Evolutionary conservation across 306 rosid genomes (phyloP), one percentile per base, ranked within the genome.

Genomic region (Lathyrus sativus): DNA sequence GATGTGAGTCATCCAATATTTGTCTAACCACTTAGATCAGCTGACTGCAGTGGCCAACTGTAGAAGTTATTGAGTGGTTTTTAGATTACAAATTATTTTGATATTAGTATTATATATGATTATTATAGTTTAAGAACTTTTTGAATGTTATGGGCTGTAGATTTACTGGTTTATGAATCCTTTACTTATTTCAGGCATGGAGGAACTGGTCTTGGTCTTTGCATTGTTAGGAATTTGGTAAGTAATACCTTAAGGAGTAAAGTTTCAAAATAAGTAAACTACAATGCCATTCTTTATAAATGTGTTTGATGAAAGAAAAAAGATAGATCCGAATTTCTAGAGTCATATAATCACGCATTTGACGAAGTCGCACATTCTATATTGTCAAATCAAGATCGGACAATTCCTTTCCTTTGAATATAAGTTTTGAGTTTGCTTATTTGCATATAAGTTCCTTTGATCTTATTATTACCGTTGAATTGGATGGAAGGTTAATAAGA

Each of bases 201-300:
- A 68, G 99, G 99, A 79, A 95, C 97, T 33, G 99, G 99, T 51
- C 99, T 95, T 53, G 99, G 99, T 72, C 91, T 95, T 46, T 95
- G 97, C 86, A 95, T 95, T 4, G 99, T 95, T 11, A 82, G 96
- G 76, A 90, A 95, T 58, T 55, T 95, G 99, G 99, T 92, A 66
- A 83, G 96, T 85, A 76, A 42, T 17, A 50, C 14, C 62, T 64
- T 13, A 24, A 39, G 64, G 28, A 53, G 37, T 46, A 6, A 48
- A 67, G 17, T 56, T 76, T 79, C 58, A 62, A 18, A 29, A 60
- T 37, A 13, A 72, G 26, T 54, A 43, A 70, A 53, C 7, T 53
- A 19, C n/a, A 53, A 19, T 19, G 26, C 19, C n/a, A 19, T 10
- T 53, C 7, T 53, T 53, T 19, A 53, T 19, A 17, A 1, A 22